Base-by-base conservation (phyloP, 768 basidiomycete genomes). In the Tulasnella sp. region DNA sequence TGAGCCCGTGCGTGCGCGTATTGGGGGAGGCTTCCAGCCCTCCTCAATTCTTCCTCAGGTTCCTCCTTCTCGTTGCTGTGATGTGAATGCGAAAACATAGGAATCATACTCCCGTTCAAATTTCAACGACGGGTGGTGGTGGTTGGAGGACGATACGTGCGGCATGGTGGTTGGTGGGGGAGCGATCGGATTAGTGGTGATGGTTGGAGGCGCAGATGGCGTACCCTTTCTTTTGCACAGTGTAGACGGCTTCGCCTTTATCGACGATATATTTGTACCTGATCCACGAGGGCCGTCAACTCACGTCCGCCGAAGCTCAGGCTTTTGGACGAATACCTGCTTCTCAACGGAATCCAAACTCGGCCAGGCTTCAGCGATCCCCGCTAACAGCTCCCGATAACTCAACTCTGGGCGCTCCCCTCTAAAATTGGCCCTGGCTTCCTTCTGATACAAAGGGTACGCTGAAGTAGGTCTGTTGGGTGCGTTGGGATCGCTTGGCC, bases 361-460 rank as follows among this genome's bases (percentile, higher is more conserved):
- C 31, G 34, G 38, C 78, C 78, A 79, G 21, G 27, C 44, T 39
- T 48, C 74, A 2, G 68, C 88, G 81, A 98, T 94, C 82, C 92
- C 83, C 44, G 84, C 84, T 82, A 98, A 86, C 52, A 98, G 86
- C 78, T 97, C 95, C 52, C 89, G 84, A 84, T 98, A 92, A 48
- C 88, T 85, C 79, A 95, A 85, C 12, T 87, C 85, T 14, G 94
- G 92, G 84, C 93, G 86, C 82, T 88, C 85, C 52, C 88, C 87
- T 87, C 92, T 91, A 82, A 97, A 88, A 79, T 90, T 88, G 80
- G 90, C 89, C 84, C 96, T 92, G 76, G 95, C 88, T 19, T 94
- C 93, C 84, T 97, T 98, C 87, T 98, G 97, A 89, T 93, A 99
- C 82, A 97, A 87, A 83, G 98, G 90, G 86, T 97, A 99, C 27